Evolutionary conservation across 2,329 filamentous ascomycete genomes (phyloP), one percentile per base, ranked within the genome.

Genomic region (Lecanicillium sp.): DNA sequence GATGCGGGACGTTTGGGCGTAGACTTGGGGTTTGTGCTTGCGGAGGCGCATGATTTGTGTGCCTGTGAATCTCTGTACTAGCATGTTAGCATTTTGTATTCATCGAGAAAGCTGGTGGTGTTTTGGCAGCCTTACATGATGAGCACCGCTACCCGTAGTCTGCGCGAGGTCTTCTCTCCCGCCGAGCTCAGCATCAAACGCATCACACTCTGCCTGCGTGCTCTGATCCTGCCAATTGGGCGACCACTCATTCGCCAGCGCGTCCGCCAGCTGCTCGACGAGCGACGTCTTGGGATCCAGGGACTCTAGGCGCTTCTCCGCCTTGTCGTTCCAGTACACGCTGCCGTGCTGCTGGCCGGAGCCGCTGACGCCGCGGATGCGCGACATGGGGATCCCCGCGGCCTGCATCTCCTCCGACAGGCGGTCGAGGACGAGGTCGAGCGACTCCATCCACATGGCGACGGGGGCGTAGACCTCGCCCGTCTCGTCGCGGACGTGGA

Each of bases 151-250:
- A 20, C 92, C 92, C 9, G 92, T 96, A 15, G 77, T 78, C 37
- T 82, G 63, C 0, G 92, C 92, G 50, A 98, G 65, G 45, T 72
- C 71, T 52, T 82, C 72, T 3, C 76, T 68, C 6, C 69, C 69
- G 1, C 84, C 85, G 7, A 96, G 65, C 38, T 70, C 68, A 5
- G 67, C 72, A 59, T 97, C 89, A 55, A 97, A 97, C 46, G 77
- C 72, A 58, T 96, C 88, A 57, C 89, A 96, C 64, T 98, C 86
- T 48, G 72, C 72, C 65, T 96, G 88, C 2, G 92, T 97, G 64
- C 88, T 95, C 45, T 89, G 84, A 60, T 98, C 92, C 65, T 97
- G 92, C 92, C 92, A 98, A 60, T 97, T 98, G 7, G 92, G 92
- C 48, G 87, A 88, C 64, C 81, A 89, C 4, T 84, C 81, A 59